Evolutionary conservation across 2,329 filamentous ascomycete genomes (phyloP).

Genomic region (Calonectria henricotiae): DNA sequence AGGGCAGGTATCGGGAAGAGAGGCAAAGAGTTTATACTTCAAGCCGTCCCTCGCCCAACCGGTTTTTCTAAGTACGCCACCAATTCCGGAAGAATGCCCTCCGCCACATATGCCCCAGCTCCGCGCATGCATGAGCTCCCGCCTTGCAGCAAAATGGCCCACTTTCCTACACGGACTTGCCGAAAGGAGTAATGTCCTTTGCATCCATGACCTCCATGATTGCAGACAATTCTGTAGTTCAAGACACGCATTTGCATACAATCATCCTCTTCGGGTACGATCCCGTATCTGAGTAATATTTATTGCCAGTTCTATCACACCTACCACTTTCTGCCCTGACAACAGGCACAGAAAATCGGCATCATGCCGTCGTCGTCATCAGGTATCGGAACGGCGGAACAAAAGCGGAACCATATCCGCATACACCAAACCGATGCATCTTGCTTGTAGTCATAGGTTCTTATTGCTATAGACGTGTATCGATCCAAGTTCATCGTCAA

Average conservation of each 20-base stretch:
- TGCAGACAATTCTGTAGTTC: neutral
- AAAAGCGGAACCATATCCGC: neutral
- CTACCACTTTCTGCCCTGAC: neutral
- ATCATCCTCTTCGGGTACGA: neutral
- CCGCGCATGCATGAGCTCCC: slow-evolving; percentile 49
- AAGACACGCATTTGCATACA: slow-evolving; percentile 2
- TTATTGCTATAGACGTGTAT: slow-evolving; percentile 42
- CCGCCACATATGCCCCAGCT: slow-evolving; percentile 48
- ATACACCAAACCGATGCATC: neutral
- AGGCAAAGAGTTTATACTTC: slow-evolving; percentile 31
- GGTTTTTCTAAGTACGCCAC: slow-evolving; percentile 44
- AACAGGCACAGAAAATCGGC: neutral
- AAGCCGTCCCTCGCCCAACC: slow-evolving; percentile 11
- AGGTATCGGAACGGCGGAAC: slow-evolving; percentile 14
- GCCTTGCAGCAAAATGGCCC: slow-evolving; percentile 46
- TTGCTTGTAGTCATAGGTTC: slow-evolving; percentile 24
- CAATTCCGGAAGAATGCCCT: slow-evolving; percentile 54
- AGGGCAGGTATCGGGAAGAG: slow-evolving; percentile 22
- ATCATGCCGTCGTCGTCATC: neutral
- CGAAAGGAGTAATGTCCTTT: slow-evolving; percentile 49
- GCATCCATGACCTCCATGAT: slow-evolving; percentile 7
- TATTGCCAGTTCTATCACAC: neutral
- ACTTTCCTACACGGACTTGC: slow-evolving; percentile 51
- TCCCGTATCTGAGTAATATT: neutral
- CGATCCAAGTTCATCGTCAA: slow-evolving; percentile 41